Percentiles rank a stretch among this genome's conserved stretches.
phyloP scores from a whole-genome alignment of 805 yeast species.

The Candida sithepensis region DNA sequence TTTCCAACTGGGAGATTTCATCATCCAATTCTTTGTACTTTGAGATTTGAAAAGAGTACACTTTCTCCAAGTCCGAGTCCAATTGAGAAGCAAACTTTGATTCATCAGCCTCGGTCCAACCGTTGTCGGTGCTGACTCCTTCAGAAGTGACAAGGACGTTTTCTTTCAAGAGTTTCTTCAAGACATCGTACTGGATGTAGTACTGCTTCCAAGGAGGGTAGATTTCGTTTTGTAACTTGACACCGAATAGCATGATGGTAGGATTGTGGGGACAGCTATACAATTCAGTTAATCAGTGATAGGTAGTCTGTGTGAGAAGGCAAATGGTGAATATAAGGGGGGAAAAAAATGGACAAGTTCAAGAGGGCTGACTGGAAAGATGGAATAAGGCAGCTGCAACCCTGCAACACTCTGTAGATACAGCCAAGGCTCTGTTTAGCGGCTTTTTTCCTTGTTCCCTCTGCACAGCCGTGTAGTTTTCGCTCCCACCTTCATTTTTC shows the following conservation, averaged over 20 bases:
- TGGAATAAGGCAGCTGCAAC: too few species aligned
- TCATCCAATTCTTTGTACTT: slow-evolving; percentile 68
- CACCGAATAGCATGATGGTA: slow-evolving; percentile 88
- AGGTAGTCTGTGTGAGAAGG: too few species aligned
- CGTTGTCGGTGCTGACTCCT: slow-evolving; percentile 16
- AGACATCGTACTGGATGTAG: slow-evolving; percentile 61
- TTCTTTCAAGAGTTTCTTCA: slow-evolving; percentile 69
- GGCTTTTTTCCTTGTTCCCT: too few species aligned
- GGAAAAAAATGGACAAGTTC: too few species aligned
- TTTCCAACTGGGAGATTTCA: slow-evolving; percentile 61
- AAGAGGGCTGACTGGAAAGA: too few species aligned
- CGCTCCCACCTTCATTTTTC: too few species aligned
- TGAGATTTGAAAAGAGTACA: slow-evolving; percentile 64
- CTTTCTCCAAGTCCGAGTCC: slow-evolving; percentile 72
- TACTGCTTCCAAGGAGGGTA: slow-evolving; percentile 85
- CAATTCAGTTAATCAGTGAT: too few species aligned
- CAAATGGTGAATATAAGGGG: too few species aligned
- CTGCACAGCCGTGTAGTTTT: too few species aligned
- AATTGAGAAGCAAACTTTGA: slow-evolving; percentile 60
- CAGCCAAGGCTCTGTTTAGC: too few species aligned
- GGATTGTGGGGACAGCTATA: neutral
- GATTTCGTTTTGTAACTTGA: slow-evolving; percentile 72
- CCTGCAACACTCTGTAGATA: too few species aligned
- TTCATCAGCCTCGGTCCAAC: slow-evolving; percentile 73
- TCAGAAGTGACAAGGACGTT: slow-evolving; percentile 35